Evolutionary conservation across 768 basidiomycete genomes (phyloP), one percentile per base, ranked within the genome.

Genomic region (Sutorius australiensis): DNA sequence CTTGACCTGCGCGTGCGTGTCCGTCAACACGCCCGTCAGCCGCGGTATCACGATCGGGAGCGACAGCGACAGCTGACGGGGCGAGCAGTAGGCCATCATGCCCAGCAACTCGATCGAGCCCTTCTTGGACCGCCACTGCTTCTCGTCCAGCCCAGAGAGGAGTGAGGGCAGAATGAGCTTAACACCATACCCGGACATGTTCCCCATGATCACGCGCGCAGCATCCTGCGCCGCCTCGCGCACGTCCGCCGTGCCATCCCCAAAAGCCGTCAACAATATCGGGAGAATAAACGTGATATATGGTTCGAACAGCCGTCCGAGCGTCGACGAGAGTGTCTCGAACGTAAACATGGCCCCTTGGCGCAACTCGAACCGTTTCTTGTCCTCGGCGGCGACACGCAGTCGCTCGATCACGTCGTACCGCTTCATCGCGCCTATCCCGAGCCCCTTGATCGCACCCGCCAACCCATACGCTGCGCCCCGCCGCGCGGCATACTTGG

Each of bases 51-150:
- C 92, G 46, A 98, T 91, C 6, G 95, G 95, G 3, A 99, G 78
- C 0, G 95, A 98, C 17, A 93, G 76, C 0, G 97, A 97, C 14
- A 98, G 80, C 69, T 99, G 97, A 36, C 85, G 82, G 2, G 95
- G 97, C 9, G 97, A 93, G 67, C 95, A 95, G 71, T 95, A 98
- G 1, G 97, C 97, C 95, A 98, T 98, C 80, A 94, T 90, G 21
- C 97, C 97, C 54, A 99, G 74, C 6, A 98, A 73, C 67, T 99
- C 97, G 55, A 98, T 98, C 7, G 95, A 95, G 2, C 95, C 97
- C 69, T 91, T 91, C 75, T 98, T 98, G 1, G 93, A 92, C 13
- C 97, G 80, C 97, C 97, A 98, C 64, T 98, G 95, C 66, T 95
- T 98, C 69, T 98, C 97, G 60, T 98, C 95, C 47, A 98, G 73